Evolutionary conservation across 2,329 filamentous ascomycete species (phyloP).

Genomic region (Curvularia lunata): DNA sequence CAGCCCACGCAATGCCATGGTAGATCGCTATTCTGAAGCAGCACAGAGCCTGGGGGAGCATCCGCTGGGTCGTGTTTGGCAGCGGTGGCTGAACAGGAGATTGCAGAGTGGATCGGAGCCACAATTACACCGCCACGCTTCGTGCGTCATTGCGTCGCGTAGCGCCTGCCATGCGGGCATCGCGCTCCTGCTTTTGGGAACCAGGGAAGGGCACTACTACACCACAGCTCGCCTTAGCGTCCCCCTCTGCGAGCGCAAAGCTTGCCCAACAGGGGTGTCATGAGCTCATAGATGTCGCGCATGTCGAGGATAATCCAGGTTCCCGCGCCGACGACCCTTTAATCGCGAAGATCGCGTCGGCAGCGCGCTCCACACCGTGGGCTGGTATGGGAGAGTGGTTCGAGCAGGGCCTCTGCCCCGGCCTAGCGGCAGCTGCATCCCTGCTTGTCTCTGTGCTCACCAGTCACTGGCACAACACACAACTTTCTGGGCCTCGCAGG

Average conservation of each 20-base stretch:
- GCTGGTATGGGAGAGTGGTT: slow-evolving; percentile 4
- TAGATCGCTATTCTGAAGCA: not conserved
- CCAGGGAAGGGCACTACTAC: not conserved
- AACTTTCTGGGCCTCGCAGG: slow-evolving; percentile 20
- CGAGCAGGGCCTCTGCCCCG: slow-evolving; percentile 10
- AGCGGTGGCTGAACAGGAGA: slow-evolving; percentile 6
- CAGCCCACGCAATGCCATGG: slow-evolving; percentile 10
- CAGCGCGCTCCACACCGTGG: slow-evolving; percentile 4
- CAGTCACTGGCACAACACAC: slow-evolving; percentile 24
- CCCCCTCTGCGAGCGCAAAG: not conserved
- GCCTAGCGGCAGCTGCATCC: slow-evolving; percentile 25
- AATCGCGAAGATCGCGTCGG: not conserved
- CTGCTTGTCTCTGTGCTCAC: slow-evolving; percentile 18
- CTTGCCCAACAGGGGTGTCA: slow-evolving; percentile 4
- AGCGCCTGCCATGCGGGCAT: not conserved
- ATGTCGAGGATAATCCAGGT: not conserved
- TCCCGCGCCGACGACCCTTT: not conserved
- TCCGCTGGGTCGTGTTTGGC: slow-evolving; percentile 6
- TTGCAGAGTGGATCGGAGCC: slow-evolving; percentile 16
- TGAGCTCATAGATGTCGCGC: slow-evolving; percentile 13
- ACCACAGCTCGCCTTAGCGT: slow-evolving; percentile 6
- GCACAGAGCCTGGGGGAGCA: not conserved
- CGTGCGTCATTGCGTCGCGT: slow-evolving; percentile 7
- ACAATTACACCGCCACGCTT: slow-evolving; percentile 14
- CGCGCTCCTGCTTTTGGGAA: slow-evolving; percentile 3